Evolutionary conservation across 2,329 filamentous ascomycete species (phyloP).

Genomic region (Trichophyton verrucosum): DNA sequence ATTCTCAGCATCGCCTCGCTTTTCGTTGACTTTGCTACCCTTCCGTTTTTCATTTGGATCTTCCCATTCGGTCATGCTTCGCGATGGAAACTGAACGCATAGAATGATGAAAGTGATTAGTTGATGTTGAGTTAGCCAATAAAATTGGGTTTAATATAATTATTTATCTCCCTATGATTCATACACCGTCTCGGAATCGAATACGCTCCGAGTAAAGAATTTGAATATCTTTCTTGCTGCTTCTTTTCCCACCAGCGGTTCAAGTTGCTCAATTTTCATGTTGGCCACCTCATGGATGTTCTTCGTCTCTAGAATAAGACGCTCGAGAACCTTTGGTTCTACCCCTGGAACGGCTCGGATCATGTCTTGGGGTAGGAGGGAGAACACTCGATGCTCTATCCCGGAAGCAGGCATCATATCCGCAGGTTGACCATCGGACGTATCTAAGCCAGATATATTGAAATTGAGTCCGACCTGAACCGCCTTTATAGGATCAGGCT

Average conservation of each 20-base stretch:
- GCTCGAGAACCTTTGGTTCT: slow-evolving; percentile 62
- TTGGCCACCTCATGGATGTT: slow-evolving; percentile 77
- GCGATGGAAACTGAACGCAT: slow-evolving; percentile 3
- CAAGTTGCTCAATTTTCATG: slow-evolving; percentile 62
- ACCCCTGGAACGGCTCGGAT: slow-evolving; percentile 72
- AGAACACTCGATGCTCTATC: slow-evolving; percentile 55
- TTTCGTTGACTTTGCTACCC: background rate
- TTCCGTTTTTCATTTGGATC: slow-evolving; percentile 1
- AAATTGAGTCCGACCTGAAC: slow-evolving; percentile 68
- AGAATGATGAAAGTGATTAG: slow-evolving; percentile 8
- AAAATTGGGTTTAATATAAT: background rate
- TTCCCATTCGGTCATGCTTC: background rate
- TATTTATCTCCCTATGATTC: background rate
- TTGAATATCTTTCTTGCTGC: slow-evolving; percentile 61
- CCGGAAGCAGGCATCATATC: slow-evolving; percentile 46
- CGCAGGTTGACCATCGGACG: slow-evolving; percentile 19
- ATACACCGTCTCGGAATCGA: slow-evolving; percentile 28
- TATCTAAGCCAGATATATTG: slow-evolving; percentile 25
- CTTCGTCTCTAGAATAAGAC: slow-evolving; percentile 58
- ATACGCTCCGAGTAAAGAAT: slow-evolving; percentile 64
- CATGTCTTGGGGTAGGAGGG: slow-evolving; percentile 82
- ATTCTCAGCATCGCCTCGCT: background rate
- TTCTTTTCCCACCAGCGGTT: slow-evolving; percentile 62
- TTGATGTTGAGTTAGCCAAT: slow-evolving; percentile 1
- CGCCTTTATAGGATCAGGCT: slow-evolving; percentile 81